Evolutionary conservation across 768 basidiomycete genomes (phyloP).

Genomic region (Boletus sensibilis): DNA sequence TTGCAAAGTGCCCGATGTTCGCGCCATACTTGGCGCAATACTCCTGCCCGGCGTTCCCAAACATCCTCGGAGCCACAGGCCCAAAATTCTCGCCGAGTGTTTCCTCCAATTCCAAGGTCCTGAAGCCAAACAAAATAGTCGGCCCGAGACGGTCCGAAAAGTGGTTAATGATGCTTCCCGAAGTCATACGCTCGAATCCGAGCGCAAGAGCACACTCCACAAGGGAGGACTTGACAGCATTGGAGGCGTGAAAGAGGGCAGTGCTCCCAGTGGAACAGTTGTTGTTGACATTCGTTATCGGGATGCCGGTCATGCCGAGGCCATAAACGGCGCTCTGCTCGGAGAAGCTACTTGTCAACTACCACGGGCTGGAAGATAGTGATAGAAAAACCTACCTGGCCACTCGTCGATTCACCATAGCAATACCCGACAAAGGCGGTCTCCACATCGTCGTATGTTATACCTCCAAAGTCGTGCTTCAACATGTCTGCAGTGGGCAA

Average conservation of each 20-base stretch:
- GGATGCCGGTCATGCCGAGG: constrained; percentile 78
- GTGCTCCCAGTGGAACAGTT: constrained; percentile 80
- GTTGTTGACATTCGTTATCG: constrained; percentile 83
- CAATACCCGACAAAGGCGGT: constrained; percentile 74
- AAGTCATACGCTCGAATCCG: constrained; percentile 80
- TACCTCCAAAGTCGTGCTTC: constrained; percentile 43
- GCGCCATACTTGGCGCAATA: constrained; percentile 72
- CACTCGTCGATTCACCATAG: constrained; percentile 73
- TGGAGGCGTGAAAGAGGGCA: constrained; percentile 69
- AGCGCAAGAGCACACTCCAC: constrained; percentile 74
- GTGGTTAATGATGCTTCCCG: constrained; percentile 66
- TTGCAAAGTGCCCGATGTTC: constrained; percentile 60
- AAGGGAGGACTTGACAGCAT: constrained; percentile 62
- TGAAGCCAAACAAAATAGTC: constrained; percentile 39
- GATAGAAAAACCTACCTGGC: constrained; percentile 46
- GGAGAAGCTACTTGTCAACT: background rate
- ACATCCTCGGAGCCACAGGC: constrained; percentile 67
- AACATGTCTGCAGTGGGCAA: constrained; percentile 9
- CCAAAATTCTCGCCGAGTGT: constrained; percentile 57
- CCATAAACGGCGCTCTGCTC: constrained; percentile 70
- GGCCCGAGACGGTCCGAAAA: constrained; percentile 53
- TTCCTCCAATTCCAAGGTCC: constrained; percentile 47
- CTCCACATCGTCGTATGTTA: constrained; percentile 74
- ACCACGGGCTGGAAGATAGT: background rate
- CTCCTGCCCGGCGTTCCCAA: constrained; percentile 66